Conservation (phyloP, 2,329 filamentous ascomycete species). For the Cordyceps fumosorosea region DNA sequence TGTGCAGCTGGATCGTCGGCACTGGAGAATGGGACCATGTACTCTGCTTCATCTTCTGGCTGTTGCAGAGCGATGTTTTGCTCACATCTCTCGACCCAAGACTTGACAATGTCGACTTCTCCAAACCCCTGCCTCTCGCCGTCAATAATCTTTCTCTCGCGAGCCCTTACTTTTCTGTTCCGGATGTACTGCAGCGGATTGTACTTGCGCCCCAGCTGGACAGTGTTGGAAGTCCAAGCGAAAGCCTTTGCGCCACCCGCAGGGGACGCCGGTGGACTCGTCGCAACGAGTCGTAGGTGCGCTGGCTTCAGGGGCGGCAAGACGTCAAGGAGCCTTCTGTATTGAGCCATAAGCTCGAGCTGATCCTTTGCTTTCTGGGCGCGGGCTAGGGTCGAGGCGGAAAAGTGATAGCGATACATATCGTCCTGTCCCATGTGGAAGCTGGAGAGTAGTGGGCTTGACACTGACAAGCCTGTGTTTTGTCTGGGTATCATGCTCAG, state of each 20-base stretch:
- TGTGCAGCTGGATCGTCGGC: conserved; percentile 40
- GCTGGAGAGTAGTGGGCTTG: conserved; percentile 40
- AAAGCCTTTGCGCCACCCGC: conserved; percentile 14
- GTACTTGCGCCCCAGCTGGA: conserved; percentile 60
- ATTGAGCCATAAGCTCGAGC: conserved; percentile 80
- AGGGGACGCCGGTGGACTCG: conserved; percentile 38
- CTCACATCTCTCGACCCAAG: conserved; percentile 68
- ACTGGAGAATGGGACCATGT: conserved; percentile 39
- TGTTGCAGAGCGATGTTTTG: conserved; percentile 20
- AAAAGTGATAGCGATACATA: conserved; percentile 59
- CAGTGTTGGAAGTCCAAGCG: conserved; percentile 15
- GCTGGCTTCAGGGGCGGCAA: conserved; percentile 63
- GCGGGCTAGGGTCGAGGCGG: conserved; percentile 71
- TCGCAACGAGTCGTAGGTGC: conserved; percentile 30
- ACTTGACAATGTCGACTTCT: conserved; percentile 62
- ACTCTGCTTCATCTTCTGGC: conserved; percentile 17
- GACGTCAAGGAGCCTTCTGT: conserved; percentile 70
- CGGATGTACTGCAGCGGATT: conserved; percentile 91
- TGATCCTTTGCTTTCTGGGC: conserved; percentile 79
- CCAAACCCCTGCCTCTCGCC: conserved; percentile 71
- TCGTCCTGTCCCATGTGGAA: conserved; percentile 36
- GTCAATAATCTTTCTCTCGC: conserved; percentile 69
- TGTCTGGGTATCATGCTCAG: conserved; percentile 34
- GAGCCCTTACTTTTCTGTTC: conserved; percentile 76
- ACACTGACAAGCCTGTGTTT: conserved; percentile 33